A percentile compares a stretch with the other conserved stretches of the same genome.
These are phyloP conservation scores for Cyberlindnera americana DNA, from an alignment of 805 yeast genomes.

Conservation along the genomic window DNA sequence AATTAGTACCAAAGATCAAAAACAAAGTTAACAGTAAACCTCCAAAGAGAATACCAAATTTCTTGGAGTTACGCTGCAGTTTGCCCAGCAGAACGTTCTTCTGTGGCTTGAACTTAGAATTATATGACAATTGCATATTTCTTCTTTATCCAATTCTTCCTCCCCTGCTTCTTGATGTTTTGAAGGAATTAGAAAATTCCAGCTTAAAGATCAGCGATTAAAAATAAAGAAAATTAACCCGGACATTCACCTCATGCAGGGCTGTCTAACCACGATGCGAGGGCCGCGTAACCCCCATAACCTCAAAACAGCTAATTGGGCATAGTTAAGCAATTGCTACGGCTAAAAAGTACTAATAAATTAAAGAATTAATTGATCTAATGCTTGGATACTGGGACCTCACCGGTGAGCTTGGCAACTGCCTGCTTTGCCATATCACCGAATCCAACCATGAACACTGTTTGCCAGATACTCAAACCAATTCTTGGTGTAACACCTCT, in stretches of 20 bases:
- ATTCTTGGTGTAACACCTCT: constrained; percentile 97
- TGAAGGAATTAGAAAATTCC: constrained; percentile 1
- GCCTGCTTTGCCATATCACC: constrained; percentile 88
- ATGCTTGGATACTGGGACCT: constrained; percentile 38
- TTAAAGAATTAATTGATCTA: no score
- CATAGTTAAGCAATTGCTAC: no score
- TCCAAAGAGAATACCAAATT: constrained; percentile 10
- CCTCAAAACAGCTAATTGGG: no score
- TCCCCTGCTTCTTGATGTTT: neutral
- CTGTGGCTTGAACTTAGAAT: constrained; percentile 28
- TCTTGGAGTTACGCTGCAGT: constrained; percentile 15
- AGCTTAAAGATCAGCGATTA: neutral
- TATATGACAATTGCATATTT: constrained; percentile 27
- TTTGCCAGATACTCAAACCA: constrained; percentile 97
- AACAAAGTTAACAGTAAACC: constrained; percentile 6
- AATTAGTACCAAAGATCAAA: no score
- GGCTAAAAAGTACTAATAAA: no score
- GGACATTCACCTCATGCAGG: no score
- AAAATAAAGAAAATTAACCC: no score
- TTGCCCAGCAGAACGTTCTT: constrained; percentile 11
- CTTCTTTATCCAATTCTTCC: neutral
- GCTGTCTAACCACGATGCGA: neutral
- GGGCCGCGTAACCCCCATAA: constrained; percentile 1
- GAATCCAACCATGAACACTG: constrained; percentile 96
- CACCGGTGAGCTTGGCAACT: constrained; percentile 61